Percentiles rank a stretch among this genome's conserved stretches.
Evolutionary conservation across 345 rosid genomes (phyloP).

Genomic region (Gossypium anomalum): DNA sequence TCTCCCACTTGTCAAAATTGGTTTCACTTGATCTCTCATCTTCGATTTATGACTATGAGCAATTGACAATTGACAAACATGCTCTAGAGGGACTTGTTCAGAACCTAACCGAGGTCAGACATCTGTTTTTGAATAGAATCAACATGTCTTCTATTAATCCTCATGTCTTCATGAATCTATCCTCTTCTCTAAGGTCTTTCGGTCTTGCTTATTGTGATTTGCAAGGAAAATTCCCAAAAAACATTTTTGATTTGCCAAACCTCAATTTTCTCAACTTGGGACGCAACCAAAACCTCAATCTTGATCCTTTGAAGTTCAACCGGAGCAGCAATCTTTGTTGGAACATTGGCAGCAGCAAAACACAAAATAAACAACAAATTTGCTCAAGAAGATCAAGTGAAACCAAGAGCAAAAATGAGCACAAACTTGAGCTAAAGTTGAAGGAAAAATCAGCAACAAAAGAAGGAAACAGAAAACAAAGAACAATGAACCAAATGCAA

Average conservation of each 20-base stretch:
- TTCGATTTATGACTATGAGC: no score
- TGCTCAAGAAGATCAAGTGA: no score
- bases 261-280: neutral
- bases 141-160: neutral
- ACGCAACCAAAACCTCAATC: neutral
- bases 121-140: neutral
- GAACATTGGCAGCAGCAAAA: no score
- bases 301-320: neutral
- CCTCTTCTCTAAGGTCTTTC: conserved; percentile 12
- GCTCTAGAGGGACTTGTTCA: neutral
- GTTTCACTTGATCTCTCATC: conserved; percentile 21
- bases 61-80: neutral
- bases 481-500: no score
- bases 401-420: no score
- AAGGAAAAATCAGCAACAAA: no score
- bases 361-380: no score
- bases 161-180: neutral
- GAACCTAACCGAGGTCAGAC: neutral
- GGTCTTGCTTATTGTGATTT: neutral
- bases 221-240: conserved; percentile 9
- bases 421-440: no score
- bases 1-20: no score
- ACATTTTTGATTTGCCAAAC: conserved; percentile 5
- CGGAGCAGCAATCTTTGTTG: neutral
- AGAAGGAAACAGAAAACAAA: no score